Evolutionary conservation across 805 yeast genomes (phyloP), one percentile per base, ranked within the genome.

Genomic region (Saccharomycopsis sp.): DNA sequence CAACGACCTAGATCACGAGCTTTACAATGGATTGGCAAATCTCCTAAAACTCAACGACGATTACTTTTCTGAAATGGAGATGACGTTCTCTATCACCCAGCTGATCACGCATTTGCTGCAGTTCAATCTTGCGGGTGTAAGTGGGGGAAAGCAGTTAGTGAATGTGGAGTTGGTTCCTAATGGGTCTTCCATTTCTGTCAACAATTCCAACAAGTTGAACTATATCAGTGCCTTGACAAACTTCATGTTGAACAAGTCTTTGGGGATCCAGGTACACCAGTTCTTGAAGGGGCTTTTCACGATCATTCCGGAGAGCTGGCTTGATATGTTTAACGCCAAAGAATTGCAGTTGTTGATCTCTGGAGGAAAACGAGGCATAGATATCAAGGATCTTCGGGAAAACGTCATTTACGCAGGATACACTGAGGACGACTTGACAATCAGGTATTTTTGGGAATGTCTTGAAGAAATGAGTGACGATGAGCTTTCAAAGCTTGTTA

Each of bases 271-370:
- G 64, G 79, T 89, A 0, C 73, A 74, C 34, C 75, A 78, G 47
- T 87, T 89, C 67, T 71, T 91, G 40, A 78, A 75, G 14, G 99
- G 99, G 0, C 68, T 94, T 52, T 79, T 78, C 63, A 79, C 79
- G 57, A 74, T 92, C 18, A 83, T 94, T 24, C 76, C 84, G 9
- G 82, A 85, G 1, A 77, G 77, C 44, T 90, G 97, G 97, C 73
- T 92, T 51, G 79, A 80, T 23, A 82, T 92, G 85, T 94, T 92
- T 72, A 89, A 89, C 65, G 85, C 96, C 0, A 73, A 73, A 41
- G 98, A 94, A 66, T 70, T 94, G 15, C 96, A 91, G 67, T 82
- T 83, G 76, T 74, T 92, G n/a, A 83, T 90, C 1, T 82, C 94
- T 16, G 97, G 96, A 2, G 91, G 89, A 7, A 79, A 80, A 53